Base-by-base conservation (phyloP, 257 asterid genomes). In the Anisodus acutangulus region DNA sequence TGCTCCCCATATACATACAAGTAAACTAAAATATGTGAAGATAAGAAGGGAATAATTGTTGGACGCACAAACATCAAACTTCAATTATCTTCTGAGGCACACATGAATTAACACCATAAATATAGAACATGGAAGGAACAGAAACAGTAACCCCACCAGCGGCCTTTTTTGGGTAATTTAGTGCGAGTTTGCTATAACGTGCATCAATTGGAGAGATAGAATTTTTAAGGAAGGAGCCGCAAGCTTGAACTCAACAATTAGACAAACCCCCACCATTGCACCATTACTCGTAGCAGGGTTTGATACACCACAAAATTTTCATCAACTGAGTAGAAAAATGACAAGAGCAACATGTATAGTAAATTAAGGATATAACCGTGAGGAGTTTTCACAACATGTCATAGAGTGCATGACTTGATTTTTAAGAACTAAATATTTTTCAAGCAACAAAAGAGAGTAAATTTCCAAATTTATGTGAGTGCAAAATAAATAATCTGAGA, bases 301-400 rank as follows among this genome's bases (percentile, higher is more conserved):
- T 47, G n/a, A 5, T 72, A 47, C 41, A 72, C 59, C 60, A 5
- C 41, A 11, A 47, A 43, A 19, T 3, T n/a, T 72, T 19, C 59
- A 19, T 72, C 80, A 47, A 47, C 80, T 6, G n/a, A 10, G 59
- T 26, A 45, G 58, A 72, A 72, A 47, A 72, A 72, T 72, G 80
- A 19, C 8, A 6, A 41, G 80, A 43, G 10, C 9, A 45, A 45
- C 80, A 72, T 17, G 79, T 9, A n/a, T n/a, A 9, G 59, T 0
- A 45, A 19, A 19, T 37, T 6, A 12, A 72, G 80, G 10, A 72
- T 72, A 19, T 19, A 10, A 26, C 17, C 9, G 59, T 0, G 11
- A n/a, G 80, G 39, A 71, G 19, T 72, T 72, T 72, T 19, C 11
- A 72, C 7, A 37, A 37, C 3, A 9, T 45, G 60, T 49, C 43